phyloP scores from a whole-genome alignment of 352 stramenopile species.

The Phytophthora agathidicida region DNA sequence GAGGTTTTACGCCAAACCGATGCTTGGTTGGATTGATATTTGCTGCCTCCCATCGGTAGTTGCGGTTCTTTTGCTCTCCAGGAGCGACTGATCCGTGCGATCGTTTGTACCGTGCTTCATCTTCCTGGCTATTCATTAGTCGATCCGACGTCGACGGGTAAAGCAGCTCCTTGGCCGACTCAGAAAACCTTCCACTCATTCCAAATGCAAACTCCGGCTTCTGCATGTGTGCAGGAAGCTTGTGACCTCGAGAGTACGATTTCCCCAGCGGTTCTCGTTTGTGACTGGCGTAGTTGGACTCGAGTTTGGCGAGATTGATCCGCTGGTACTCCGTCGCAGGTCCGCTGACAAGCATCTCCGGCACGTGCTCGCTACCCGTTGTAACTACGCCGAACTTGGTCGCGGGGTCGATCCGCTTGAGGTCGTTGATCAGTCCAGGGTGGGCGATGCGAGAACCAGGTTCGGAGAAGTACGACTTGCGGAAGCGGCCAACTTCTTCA shows the following conservation, averaged over 20 bases:
- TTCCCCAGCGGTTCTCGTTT: slow-evolving; percentile 83
- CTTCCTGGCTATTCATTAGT: slow-evolving; percentile 61
- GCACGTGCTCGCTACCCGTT: slow-evolving; percentile 71
- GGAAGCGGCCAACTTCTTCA: slow-evolving; percentile 74
- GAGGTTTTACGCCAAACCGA: slow-evolving; percentile 68
- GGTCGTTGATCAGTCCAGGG: slow-evolving; percentile 79
- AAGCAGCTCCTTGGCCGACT: slow-evolving; percentile 87
- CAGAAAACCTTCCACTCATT: slow-evolving; percentile 67
- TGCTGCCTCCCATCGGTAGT: slow-evolving; percentile 81
- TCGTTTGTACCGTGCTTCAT: slow-evolving; percentile 75
- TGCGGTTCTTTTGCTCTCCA: slow-evolving; percentile 86
- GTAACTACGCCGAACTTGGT: slow-evolving; percentile 75
- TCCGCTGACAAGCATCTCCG: slow-evolving; percentile 57
- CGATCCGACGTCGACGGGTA: slow-evolving; percentile 56
- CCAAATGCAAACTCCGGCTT: slow-evolving; percentile 69
- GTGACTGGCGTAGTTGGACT: slow-evolving; percentile 81
- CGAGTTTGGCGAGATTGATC: slow-evolving; percentile 69
- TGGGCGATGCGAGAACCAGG: slow-evolving; percentile 77
- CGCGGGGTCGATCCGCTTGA: slow-evolving; percentile 64
- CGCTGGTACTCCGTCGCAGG: slow-evolving; percentile 65
- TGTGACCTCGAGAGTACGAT: slow-evolving; percentile 69
- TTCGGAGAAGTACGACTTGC: slow-evolving; percentile 87
- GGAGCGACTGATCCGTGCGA: slow-evolving; percentile 80
- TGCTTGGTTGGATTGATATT: slow-evolving; percentile 72
- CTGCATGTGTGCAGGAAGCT: slow-evolving; percentile 61